A percentile compares a stretch with the other conserved stretches of the same genome.
Evolutionary conservation across 805 yeast genomes (phyloP).

Genomic region (Candida dajiaensis): DNA sequence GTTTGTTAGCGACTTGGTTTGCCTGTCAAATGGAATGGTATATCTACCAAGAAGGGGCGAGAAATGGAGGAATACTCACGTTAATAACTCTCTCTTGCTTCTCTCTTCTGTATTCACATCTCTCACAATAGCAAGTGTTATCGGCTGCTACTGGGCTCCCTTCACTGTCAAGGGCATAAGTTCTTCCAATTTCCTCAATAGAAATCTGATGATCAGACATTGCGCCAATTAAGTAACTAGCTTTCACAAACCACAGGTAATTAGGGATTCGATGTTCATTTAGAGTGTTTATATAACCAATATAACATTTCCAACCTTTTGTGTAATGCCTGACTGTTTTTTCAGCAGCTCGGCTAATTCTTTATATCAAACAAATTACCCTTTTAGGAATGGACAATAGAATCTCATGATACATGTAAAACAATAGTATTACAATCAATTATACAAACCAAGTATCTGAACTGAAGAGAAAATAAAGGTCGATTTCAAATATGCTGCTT

Average conservation of each 20-base stretch:
- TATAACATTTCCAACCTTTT: no score
- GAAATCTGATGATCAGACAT: background rate
- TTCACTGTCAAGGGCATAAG: background rate
- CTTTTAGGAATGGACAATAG: conserved; percentile 16
- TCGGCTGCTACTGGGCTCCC: conserved; percentile 9
- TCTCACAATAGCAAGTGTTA: conserved; percentile 16
- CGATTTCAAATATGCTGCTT: background rate
- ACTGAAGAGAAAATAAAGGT: background rate
- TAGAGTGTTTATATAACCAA: background rate
- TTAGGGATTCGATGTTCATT: background rate
- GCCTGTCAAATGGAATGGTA: no score
- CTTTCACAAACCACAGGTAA: no score
- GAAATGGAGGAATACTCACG: conserved; percentile 11
- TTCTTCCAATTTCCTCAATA: background rate
- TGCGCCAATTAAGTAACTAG: no score
- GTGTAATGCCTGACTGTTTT: no score
- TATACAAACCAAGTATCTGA: background rate
- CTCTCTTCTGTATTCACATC: conserved; percentile 13
- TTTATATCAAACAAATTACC: conserved; percentile 7
- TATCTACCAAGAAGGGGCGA: no score
- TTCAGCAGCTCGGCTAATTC: no score
- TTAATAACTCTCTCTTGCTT: conserved; percentile 6
- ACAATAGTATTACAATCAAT: background rate
- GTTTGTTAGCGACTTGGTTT: background rate
- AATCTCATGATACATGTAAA: background rate